Evolutionary conservation across 192 early-diverging fungal genomes (phyloP).

Genomic region (Gryganskiella cystojenkinii): DNA sequence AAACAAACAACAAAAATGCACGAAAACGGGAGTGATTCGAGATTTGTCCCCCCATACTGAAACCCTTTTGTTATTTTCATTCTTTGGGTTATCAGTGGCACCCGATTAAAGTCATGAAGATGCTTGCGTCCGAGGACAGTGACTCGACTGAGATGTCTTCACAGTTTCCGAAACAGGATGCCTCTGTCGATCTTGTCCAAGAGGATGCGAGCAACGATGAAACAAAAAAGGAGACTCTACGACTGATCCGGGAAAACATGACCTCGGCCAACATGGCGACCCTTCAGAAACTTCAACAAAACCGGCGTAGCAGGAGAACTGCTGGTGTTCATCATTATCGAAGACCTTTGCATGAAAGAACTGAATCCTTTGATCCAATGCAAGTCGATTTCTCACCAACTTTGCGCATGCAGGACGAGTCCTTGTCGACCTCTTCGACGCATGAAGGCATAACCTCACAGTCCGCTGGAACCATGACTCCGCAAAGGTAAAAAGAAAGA

Average conservation of each 20-base stretch:
- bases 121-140: neutral
- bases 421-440: neutral
- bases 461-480: constrained; percentile 4
- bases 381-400: constrained; percentile 40
- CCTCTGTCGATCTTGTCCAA: neutral
- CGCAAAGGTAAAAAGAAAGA: neutral
- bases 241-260: constrained; percentile 40
- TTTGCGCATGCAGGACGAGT: neutral
- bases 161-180: neutral
- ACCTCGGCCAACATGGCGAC: constrained; percentile 22
- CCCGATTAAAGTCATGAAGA: constrained; percentile 24
- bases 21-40: too few species aligned
- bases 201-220: neutral
- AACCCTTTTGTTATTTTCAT: too few species aligned
- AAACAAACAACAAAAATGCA: too few species aligned
- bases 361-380: constrained; percentile 33
- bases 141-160: neutral
- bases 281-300: constrained; percentile 22
- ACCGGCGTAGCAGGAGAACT: constrained; percentile 8
- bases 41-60: too few species aligned
- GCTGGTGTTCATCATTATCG: constrained; percentile 5
- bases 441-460: constrained; percentile 1
- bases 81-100: neutral
- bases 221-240: neutral
- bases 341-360: too few species aligned